Conservation (phyloP, 257 asterid species). For the Solanum commersonii region DNA sequence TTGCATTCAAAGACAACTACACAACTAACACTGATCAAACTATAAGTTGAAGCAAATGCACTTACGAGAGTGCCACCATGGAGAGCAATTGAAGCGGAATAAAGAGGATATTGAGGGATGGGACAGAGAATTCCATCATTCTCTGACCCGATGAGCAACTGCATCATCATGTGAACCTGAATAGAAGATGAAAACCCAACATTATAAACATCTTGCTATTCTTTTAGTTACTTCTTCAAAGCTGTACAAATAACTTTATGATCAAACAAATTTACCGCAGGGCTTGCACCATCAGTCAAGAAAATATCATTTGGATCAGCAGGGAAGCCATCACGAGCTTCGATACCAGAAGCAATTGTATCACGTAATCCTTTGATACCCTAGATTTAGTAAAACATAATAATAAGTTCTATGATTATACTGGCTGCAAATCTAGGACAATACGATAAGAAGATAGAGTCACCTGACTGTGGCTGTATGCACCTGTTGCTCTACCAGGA, state of each 20-base stretch:
- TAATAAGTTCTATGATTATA: neutral
- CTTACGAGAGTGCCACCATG: conserved; percentile 97
- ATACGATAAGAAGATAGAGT: neutral
- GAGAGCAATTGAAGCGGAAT: conserved; percentile 76
- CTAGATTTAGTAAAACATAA: conserved; percentile 22
- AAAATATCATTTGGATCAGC: conserved; percentile 88
- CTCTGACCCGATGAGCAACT: conserved; percentile 62
- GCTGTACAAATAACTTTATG: neutral
- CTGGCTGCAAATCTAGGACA: neutral
- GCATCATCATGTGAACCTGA: conserved; percentile 99
- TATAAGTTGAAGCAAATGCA: neutral
- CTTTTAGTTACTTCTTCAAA: neutral
- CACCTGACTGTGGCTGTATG: conserved; percentile 99
- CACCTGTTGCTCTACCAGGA: conserved; percentile 99
- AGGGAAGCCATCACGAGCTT: conserved; percentile 96
- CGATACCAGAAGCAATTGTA: conserved; percentile 85
- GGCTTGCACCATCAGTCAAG: conserved; percentile 99
- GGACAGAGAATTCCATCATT: conserved; percentile 93
- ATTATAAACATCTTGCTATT: neutral
- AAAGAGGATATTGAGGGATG: conserved; percentile 95
- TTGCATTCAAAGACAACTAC: neutral
- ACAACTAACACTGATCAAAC: neutral
- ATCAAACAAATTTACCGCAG: conserved; percentile 48
- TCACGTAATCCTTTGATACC: conserved; percentile 94
- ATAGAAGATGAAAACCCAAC: neutral